Base-by-base conservation (phyloP, 2,329 filamentous ascomycete species). In the Fusarium phyllophilum region DNA sequence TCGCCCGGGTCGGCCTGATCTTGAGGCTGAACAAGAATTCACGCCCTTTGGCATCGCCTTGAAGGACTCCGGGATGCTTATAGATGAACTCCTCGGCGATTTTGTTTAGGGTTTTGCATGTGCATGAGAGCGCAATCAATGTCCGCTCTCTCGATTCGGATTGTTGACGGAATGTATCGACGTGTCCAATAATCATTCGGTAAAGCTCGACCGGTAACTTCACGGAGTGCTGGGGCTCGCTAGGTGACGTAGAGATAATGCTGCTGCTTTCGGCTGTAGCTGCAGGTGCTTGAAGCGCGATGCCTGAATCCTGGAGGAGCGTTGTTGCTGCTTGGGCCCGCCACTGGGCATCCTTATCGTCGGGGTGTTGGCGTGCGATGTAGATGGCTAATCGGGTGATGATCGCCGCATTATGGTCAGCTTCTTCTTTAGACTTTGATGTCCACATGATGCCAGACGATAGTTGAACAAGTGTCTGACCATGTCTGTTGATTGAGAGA, bases 1-100 rank as follows among this genome's bases (percentile, higher is more conserved):
- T 26, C 5, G 18, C 55, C 6, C 48, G 66, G 3, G 3, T 6
- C 31, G 66, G 33, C 8, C 48, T 38, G 4, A 66, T 15, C 14
- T 5, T 52, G 4, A 68, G 18, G 9, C 48, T 67, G 20, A 26
- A 62, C 18, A 67, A n/a, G 8, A 67, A 68, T 17, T 24, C 24
- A 49, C 36, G 33, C 22, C 67, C 44, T 20, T 17, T 26, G 8
- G 18, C 10, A 18, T 34, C 6, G n/a, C 18, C 5, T 5, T 36
- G 11, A 14, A 68, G 44, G 12, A 29, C 33, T 2, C 46, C 39
- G 6, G 62, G 62, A 29, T 56, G 31, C 10, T 11, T 68, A 41
- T 15, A 68, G 4, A 26, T 38, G 24, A 46, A 10, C 13, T 36
- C 11, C 10, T 68, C 66, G 4, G 55, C 54, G 2, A 62, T n/a